These are phyloP conservation scores for Exobasidium cylindrosporum DNA, from an alignment of 1,284 basidiomycete species.

Conservation along the genomic window DNA sequence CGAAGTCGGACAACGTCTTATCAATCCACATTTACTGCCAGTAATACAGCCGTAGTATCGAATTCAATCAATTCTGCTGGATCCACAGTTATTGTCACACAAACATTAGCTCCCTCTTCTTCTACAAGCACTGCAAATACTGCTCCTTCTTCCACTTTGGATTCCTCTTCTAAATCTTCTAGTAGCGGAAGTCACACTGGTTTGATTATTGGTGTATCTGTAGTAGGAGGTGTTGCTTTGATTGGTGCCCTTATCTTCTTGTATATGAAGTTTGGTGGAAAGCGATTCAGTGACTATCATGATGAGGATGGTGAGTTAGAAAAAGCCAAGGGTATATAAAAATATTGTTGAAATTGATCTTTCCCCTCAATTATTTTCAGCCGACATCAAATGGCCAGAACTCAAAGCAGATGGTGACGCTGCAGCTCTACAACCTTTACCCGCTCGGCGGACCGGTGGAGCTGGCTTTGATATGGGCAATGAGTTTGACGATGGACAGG, in stretches of 20 bases:
- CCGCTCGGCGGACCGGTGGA: slow-evolving; percentile 47
- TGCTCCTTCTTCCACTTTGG: neutral
- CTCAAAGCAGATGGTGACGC: slow-evolving; percentile 44
- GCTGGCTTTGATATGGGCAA: slow-evolving; percentile 54
- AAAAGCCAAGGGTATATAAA: slow-evolving; percentile 7
- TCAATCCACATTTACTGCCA: neutral
- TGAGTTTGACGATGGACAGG: slow-evolving; percentile 37
- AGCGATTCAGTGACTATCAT: slow-evolving; percentile 33
- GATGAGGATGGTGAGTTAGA: too few relatives aligned
- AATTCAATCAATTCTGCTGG: neutral
- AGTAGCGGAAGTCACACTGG: slow-evolving; percentile 28
- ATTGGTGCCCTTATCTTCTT: slow-evolving; percentile 41
- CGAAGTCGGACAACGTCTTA: neutral
- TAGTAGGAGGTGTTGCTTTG: slow-evolving; percentile 43
- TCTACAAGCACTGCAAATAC: neutral
- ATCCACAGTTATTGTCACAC: neutral
- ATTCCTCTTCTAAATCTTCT: neutral
- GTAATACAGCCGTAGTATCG: neutral
- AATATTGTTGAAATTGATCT: neutral
- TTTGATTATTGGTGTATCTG: slow-evolving; percentile 49
- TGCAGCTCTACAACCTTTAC: slow-evolving; percentile 45
- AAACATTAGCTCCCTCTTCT: neutral
- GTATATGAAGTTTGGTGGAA: slow-evolving; percentile 44
- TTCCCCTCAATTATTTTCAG: slow-evolving; percentile 14
- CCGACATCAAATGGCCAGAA: slow-evolving; percentile 54